phyloP scores from a whole-genome alignment of 768 basidiomycete species.

The Leucocoprinus sp. region DNA sequence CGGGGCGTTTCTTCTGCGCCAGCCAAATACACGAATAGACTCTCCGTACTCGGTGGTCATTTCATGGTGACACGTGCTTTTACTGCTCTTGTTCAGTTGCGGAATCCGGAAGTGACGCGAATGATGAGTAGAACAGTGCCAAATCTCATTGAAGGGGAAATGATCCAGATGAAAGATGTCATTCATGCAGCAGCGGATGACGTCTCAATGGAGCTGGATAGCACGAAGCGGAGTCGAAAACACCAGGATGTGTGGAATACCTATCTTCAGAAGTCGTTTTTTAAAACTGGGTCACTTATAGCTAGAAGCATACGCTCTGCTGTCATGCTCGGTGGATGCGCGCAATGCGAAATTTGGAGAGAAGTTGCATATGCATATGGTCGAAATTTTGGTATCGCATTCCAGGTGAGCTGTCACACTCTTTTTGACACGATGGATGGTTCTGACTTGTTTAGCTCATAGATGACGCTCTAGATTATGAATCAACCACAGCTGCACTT shows the following conservation, averaged over 20 bases:
- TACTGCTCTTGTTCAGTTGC: conserved; percentile 72
- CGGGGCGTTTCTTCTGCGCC: conserved; percentile 76
- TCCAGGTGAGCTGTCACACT: conserved; percentile 58
- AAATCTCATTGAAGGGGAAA: conserved; percentile 91
- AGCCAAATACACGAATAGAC: conserved; percentile 77
- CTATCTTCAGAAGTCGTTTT: conserved; percentile 89
- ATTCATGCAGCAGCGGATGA: conserved; percentile 28
- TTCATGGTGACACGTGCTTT: conserved; percentile 85
- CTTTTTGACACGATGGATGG: neutral
- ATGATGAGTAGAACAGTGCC: conserved; percentile 80
- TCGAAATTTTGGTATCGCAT: conserved; percentile 87
- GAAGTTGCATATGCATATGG: conserved; percentile 97
- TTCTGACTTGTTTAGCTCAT: conserved; percentile 56
- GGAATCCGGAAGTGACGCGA: conserved; percentile 80
- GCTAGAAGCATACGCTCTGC: conserved; percentile 85
- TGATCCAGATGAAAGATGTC: conserved; percentile 69
- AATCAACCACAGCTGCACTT: conserved; percentile 62
- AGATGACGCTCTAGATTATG: conserved; percentile 93
- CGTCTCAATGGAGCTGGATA: conserved; percentile 10
- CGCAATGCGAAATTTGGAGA: conserved; percentile 80
- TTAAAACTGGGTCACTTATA: conserved; percentile 91
- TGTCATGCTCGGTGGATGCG: conserved; percentile 81
- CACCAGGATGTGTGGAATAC: conserved; percentile 54
- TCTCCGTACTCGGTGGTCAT: conserved; percentile 83
- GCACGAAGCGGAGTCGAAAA: conserved; percentile 16